Base-by-base conservation (phyloP, 495 filamentous ascomycete genomes). In the Schizothecium vesticola region DNA sequence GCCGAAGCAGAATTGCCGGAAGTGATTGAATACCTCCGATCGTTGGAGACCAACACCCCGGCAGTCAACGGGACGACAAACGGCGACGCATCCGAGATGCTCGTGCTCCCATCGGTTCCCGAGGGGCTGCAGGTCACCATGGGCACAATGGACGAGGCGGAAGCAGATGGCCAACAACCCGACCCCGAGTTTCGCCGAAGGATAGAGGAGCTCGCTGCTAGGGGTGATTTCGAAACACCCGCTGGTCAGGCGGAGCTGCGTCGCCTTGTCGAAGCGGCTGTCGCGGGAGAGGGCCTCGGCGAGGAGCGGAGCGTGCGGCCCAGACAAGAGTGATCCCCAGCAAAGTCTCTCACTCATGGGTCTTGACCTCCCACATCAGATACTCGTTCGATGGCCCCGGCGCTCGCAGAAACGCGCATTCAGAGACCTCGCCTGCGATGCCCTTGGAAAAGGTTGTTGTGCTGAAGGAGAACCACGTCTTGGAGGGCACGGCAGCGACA, bases 181-280 rank as follows among this genome's bases (percentile, higher is more conserved):
- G 91, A 94, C 74, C 87, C 90, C 3, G 91, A 89, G 63, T 88
- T 94, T 67, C 86, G 88, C 71, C 81, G 86, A 63, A 80, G 89
- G 66, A 94, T 96, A 74, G 91, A 94, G 69, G 86, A 93, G 74
- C 77, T 94, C 70, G 90, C 92, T 19, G 82, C 86, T 58, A 83
- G 90, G 16, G 86, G 87, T 56, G 89, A 94, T 68, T 93, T 93
- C 71, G 79, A 90, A 66, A 87, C 85, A 63, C 87, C 88, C 59
- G 87, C 87, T 59, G 87, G 88, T 2, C 92, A 96, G 73, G 84
- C 82, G 36, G 83, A 89, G 71, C 76, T 96, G 70, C 86, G 90
- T 63, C 82, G 84, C 61, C 76, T 96, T 68, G 85, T 94, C 19
- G 85, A 86, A 69, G 90, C 93, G 72, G 91, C 89, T 7, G 80